Evolutionary conservation across 2,329 filamentous ascomycete genomes (phyloP).

Genomic region (Proliferodiscus dingleyae): DNA sequence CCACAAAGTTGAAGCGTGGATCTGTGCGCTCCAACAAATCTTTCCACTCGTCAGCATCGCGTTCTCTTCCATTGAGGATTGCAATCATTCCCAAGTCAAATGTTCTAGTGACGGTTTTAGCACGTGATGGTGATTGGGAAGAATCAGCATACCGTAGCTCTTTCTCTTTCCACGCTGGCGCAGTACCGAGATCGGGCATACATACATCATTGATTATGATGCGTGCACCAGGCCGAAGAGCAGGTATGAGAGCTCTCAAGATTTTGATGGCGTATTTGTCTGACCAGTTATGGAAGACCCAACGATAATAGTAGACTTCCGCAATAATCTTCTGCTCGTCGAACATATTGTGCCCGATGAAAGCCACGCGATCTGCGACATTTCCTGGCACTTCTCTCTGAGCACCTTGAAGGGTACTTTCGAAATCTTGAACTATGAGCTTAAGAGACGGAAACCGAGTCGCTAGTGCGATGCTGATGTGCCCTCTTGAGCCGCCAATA

Average conservation of each 20-base stretch:
- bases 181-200: background rate
- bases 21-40: conserved; percentile 42
- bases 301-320: conserved; percentile 28
- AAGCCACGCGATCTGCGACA: conserved; percentile 6
- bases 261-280: conserved; percentile 6
- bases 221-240: background rate
- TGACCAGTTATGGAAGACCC: conserved; percentile 31
- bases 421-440: conserved; percentile 23
- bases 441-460: conserved; percentile 22
- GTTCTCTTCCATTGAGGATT: conserved; percentile 39
- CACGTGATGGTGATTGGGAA: background rate
- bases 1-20: conserved; percentile 44
- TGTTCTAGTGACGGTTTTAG: background rate
- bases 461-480: conserved; percentile 23
- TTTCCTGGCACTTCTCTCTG: background rate
- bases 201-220: background rate
- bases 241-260: background rate
- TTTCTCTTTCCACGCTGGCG: background rate
- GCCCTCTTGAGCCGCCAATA: conserved; percentile 27
- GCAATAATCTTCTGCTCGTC: conserved; percentile 35
- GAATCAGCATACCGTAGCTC: background rate
- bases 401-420: conserved; percentile 11
- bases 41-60: conserved; percentile 41
- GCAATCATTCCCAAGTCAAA: background rate
- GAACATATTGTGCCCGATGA: conserved; percentile 35